Evolutionary conservation across 345 rosid species (phyloP).

Genomic region (Acer campestre): DNA sequence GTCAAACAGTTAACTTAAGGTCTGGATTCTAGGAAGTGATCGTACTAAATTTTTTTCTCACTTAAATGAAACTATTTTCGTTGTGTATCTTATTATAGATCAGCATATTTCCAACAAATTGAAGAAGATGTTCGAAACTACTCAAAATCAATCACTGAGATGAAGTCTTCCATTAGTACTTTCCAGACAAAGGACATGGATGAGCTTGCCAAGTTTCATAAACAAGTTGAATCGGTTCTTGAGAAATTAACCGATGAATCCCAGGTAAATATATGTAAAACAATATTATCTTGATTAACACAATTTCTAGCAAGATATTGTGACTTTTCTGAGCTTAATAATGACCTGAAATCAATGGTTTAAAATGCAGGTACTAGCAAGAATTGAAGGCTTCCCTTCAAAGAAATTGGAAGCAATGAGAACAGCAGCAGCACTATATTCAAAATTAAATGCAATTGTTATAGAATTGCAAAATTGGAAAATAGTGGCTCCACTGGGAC

Average conservation of each 20-base stretch:
- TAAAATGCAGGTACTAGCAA: conserved; percentile 66
- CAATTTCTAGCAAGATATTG: neutral
- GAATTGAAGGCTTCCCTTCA: conserved; percentile 88
- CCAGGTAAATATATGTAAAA: conserved; percentile 47
- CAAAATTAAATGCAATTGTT: conserved; percentile 52
- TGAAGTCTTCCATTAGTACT: conserved; percentile 52
- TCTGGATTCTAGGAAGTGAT: too few relatives aligned
- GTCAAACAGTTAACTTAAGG: too few relatives aligned
- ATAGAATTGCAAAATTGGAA: conserved; percentile 69
- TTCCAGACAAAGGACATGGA: conserved; percentile 83
- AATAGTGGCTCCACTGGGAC: conserved; percentile 58
- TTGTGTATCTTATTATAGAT: conserved; percentile 41
- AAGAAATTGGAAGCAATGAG: conserved; percentile 87
- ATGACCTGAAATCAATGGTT: neutral
- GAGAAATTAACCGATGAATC: conserved; percentile 89
- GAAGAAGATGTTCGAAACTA: conserved; percentile 78
- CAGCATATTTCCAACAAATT: conserved; percentile 86
- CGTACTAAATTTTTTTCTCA: too few relatives aligned
- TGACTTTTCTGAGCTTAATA: neutral
- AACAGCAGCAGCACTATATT: conserved; percentile 63
- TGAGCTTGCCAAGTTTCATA: conserved; percentile 70
- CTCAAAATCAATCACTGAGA: conserved; percentile 52
- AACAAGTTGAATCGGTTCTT: conserved; percentile 74
- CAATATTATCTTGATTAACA: neutral
- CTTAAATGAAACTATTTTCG: neutral